phyloP scores from a whole-genome alignment of 345 rosid genomes.

The Salix dunnii region DNA sequence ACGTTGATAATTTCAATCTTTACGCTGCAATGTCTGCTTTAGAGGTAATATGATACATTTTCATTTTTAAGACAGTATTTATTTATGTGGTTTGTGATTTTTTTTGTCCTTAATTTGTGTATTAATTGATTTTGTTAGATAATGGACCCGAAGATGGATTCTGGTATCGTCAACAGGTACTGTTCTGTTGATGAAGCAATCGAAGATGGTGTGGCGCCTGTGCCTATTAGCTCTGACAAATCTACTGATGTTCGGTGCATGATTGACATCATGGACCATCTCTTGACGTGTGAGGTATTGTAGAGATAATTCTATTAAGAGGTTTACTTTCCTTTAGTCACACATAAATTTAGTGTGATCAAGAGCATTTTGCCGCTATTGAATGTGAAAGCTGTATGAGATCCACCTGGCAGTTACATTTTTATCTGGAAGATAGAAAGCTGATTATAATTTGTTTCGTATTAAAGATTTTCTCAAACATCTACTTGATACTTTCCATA shows the following conservation, averaged over 20 bases:
- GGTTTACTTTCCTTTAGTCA: neutral
- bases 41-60: slow-evolving; percentile 53
- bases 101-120: neutral
- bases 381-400: neutral
- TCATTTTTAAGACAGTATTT: neutral
- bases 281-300: slow-evolving; percentile 87
- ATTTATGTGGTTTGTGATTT: neutral
- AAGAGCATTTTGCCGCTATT: neutral
- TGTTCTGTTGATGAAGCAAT: slow-evolving; percentile 92
- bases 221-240: slow-evolving; percentile 65
- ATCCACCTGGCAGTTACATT: neutral
- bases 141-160: slow-evolving; percentile 99
- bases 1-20: slow-evolving; percentile 90
- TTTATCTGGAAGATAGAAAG: neutral
- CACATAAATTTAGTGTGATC: neutral
- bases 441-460: neutral
- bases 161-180: slow-evolving; percentile 74
- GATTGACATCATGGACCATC: slow-evolving; percentile 94
- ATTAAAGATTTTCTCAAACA: neutral
- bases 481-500: neutral
- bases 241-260: slow-evolving; percentile 65
- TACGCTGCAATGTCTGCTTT: slow-evolving; percentile 98
- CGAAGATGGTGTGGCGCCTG: slow-evolving; percentile 77
- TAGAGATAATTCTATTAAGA: neutral
- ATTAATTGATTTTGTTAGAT: slow-evolving; percentile 45